A percentile compares a stretch with the other conserved stretches of the same genome.
phyloP scores from a whole-genome alignment of 2,329 filamentous ascomycete species.

The Aspergillus sclerotialis region DNA sequence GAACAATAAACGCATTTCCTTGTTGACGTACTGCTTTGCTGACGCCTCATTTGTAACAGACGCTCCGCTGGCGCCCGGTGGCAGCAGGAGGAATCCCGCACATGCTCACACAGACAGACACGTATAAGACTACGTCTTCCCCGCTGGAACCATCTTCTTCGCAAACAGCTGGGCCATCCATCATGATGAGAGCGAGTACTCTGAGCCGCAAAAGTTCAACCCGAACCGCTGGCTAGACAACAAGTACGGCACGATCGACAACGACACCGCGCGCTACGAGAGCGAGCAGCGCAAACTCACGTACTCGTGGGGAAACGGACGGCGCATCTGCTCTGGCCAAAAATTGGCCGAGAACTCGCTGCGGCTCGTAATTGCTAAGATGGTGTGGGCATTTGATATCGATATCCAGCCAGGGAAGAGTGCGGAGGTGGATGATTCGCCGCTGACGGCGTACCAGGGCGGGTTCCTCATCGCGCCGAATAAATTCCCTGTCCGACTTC shows the following conservation, averaged over 20 bases:
- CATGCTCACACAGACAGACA: conserved; percentile 13
- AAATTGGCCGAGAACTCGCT: not conserved
- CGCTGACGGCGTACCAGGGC: not conserved
- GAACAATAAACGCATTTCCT: not conserved
- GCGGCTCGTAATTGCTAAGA: not conserved
- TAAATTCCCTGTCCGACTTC: not conserved
- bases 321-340: not conserved
- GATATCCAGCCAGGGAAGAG: not conserved
- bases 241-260: not conserved
- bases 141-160: conserved; percentile 13
- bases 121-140: conserved; percentile 14
- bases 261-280: not conserved
- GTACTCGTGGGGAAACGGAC: not conserved
- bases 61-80: conserved; percentile 10
- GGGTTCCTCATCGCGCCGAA: not conserved
- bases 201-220: not conserved
- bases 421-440: not conserved
- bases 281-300: not conserved
- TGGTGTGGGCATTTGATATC: not conserved
- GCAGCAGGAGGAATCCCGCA: conserved; percentile 16
- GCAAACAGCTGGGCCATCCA: conserved; percentile 14
- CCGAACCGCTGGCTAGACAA: not conserved
- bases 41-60: not conserved
- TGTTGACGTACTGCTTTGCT: not conserved
- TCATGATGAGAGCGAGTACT: conserved; percentile 11